phyloP scores from a whole-genome alignment of 768 basidiomycete species.

The Floccularia luteovirens region DNA sequence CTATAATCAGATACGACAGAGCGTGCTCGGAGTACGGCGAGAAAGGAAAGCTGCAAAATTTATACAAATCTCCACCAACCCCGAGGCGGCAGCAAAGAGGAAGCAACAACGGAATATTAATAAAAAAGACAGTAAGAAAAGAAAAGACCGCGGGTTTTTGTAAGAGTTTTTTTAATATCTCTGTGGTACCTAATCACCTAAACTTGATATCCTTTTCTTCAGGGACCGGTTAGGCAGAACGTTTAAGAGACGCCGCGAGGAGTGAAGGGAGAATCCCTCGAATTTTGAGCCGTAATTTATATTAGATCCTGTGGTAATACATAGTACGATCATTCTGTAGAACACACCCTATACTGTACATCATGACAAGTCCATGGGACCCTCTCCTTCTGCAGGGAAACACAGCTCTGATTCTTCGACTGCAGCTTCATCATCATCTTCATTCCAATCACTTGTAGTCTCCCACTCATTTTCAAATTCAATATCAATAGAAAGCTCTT shows the following conservation, averaged over 20 bases:
- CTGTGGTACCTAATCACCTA: too few species aligned
- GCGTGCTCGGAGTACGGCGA: conserved; percentile 54
- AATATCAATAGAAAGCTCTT: conserved; percentile 63
- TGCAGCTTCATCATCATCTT: conserved; percentile 76
- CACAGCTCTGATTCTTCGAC: conserved; percentile 66
- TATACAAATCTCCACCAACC: conserved; percentile 59
- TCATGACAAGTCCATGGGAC: conserved; percentile 34
- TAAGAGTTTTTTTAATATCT: conserved; percentile 35
- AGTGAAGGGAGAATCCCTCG: too few species aligned
- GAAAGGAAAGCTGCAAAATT: conserved; percentile 62
- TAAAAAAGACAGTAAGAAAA: conserved; percentile 84
- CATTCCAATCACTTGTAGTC: conserved; percentile 86
- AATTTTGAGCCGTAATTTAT: too few species aligned
- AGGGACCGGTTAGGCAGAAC: too few species aligned
- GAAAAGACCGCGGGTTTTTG: conserved; percentile 59
- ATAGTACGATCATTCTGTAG: too few species aligned
- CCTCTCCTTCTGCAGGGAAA: conserved; percentile 44
- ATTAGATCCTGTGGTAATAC: too few species aligned
- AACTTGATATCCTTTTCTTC: too few species aligned
- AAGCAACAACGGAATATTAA: conserved; percentile 62
- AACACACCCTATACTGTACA: too few species aligned
- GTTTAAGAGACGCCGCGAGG: too few species aligned
- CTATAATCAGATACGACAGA: conserved; percentile 78
- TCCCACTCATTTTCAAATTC: conserved; percentile 92
- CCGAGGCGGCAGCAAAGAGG: conserved; percentile 68